Percentiles rank a stretch among this genome's conserved stretches.
phyloP scores from a whole-genome alignment of 2,329 filamentous ascomycete species.

The Venturiaceae sp. region DNA sequence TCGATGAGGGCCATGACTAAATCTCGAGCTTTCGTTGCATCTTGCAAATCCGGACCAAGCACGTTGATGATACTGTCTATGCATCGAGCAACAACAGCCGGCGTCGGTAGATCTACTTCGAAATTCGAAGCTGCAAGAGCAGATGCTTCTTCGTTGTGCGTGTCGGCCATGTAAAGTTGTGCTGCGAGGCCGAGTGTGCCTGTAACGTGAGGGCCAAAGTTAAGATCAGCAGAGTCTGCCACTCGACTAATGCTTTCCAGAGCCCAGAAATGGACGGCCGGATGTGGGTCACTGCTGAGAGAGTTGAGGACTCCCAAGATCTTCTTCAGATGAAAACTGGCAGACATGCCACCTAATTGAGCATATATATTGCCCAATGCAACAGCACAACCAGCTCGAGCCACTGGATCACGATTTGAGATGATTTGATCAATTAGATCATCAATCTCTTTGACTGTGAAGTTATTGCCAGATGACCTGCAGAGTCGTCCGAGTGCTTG shows the following conservation, averaged over 20 bases:
- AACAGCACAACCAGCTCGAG: conserved; percentile 87
- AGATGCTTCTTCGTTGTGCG: conserved; percentile 75
- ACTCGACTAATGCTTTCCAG: conserved; percentile 79
- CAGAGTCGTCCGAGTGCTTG: conserved; percentile 81
- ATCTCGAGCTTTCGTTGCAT: conserved; percentile 83
- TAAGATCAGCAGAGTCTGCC: conserved; percentile 83
- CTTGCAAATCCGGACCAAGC: conserved; percentile 87
- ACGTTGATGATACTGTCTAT: conserved; percentile 97
- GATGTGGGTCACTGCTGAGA: conserved; percentile 88
- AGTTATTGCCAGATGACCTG: conserved; percentile 71
- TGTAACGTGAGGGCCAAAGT: conserved; percentile 83
- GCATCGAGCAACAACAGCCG: conserved; percentile 74
- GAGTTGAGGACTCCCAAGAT: conserved; percentile 99
- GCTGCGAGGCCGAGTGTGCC: conserved; percentile 89
- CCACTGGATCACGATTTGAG: conserved; percentile 83
- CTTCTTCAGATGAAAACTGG: conserved; percentile 90
- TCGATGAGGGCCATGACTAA: conserved; percentile 79
- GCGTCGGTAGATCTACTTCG: conserved; percentile 74
- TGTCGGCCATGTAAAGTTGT: conserved; percentile 84
- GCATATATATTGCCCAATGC: conserved; percentile 89
- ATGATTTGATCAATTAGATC: conserved; percentile 91
- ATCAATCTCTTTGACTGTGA: conserved; percentile 85
- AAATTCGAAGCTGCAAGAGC: conserved; percentile 81
- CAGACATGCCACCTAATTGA: conserved; percentile 94
- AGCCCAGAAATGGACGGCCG: conserved; percentile 93